These are phyloP conservation scores for Xylariaceae sp. DNA, from an alignment of 2,329 filamentous ascomycete species.

Conservation along the genomic window DNA sequence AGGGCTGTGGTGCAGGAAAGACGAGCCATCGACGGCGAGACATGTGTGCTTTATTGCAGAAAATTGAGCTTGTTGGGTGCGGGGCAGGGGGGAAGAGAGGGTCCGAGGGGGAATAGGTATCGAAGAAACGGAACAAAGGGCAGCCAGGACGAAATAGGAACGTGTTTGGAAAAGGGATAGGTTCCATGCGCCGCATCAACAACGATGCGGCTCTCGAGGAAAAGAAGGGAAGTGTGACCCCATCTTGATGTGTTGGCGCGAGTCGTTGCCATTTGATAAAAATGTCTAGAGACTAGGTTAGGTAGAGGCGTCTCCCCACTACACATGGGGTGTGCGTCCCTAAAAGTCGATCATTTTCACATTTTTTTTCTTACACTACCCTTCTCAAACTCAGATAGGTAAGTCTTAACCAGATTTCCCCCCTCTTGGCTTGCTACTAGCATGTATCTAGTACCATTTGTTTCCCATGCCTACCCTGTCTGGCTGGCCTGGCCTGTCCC, in stretches of 20 bases:
- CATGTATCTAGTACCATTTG: slow-evolving; percentile 23
- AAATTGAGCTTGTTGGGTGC: slow-evolving; percentile 42
- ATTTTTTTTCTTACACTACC: no score
- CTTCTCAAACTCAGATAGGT: slow-evolving; percentile 33
- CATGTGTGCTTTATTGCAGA: slow-evolving; percentile 63
- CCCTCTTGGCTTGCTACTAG: slow-evolving; percentile 17
- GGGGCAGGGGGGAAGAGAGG: slow-evolving; percentile 36
- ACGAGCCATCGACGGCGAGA: slow-evolving; percentile 53
- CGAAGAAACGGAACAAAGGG: slow-evolving; percentile 35
- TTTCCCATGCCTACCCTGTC: slow-evolving; percentile 27
- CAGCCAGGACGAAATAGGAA: slow-evolving; percentile 33
- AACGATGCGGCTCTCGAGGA: slow-evolving; percentile 57
- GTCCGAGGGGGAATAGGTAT: slow-evolving; percentile 28
- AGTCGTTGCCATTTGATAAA: slow-evolving; percentile 73
- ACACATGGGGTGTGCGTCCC: slow-evolving; percentile 47
- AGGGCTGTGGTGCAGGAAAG: slow-evolving; percentile 43
- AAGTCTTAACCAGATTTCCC: slow-evolving; percentile 35
- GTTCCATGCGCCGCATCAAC: slow-evolving; percentile 52
- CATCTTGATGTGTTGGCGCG: slow-evolving; percentile 88
- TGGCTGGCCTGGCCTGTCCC: neutral
- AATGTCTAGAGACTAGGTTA: slow-evolving; percentile 53
- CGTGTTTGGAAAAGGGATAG: slow-evolving; percentile 32
- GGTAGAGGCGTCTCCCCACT: slow-evolving; percentile 48
- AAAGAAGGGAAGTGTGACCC: slow-evolving; percentile 48
- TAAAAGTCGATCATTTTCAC: slow-evolving; percentile 41